Evolutionary conservation across 108 stramenopile genomes (phyloP).

Genomic region (Discostella pseudostelligera): DNA sequence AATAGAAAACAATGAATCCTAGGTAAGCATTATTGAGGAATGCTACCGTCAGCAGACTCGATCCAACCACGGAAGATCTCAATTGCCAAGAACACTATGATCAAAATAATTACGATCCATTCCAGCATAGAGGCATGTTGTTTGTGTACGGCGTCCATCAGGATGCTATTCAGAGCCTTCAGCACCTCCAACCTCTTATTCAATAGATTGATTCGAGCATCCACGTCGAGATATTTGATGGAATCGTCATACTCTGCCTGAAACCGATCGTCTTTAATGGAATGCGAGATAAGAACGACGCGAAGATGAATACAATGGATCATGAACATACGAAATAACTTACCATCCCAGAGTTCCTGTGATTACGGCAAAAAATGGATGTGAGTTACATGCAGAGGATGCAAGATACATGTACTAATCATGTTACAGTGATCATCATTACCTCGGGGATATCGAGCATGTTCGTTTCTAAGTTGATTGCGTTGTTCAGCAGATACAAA

Average conservation of each 20-base stretch:
- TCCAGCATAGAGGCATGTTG: constrained; percentile 36
- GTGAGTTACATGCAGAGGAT: too few relatives aligned
- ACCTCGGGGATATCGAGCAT: constrained; percentile 49
- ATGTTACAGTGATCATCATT: neutral
- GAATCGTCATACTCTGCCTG: constrained; percentile 42
- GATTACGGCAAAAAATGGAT: neutral
- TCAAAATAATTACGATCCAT: constrained; percentile 52
- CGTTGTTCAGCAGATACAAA: constrained; percentile 49
- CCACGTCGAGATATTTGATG: constrained; percentile 44
- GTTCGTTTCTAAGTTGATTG: constrained; percentile 50
- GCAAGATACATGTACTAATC: too few relatives aligned
- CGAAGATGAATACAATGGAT: neutral
- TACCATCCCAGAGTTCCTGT: constrained; percentile 51
- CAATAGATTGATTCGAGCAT: constrained; percentile 28
- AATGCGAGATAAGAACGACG: neutral
- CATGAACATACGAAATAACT: constrained; percentile 1
- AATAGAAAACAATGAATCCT: neutral
- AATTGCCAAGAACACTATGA: constrained; percentile 36
- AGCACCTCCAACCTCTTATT: constrained; percentile 43
- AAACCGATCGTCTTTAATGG: constrained; percentile 45
- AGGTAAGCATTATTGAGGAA: too few relatives aligned
- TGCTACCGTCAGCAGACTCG: too few relatives aligned
- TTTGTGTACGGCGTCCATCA: constrained; percentile 53
- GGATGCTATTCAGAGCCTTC: constrained; percentile 42
- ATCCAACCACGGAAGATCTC: constrained; percentile 28